Base-by-base conservation (phyloP, 768 basidiomycete species). In the Macrolepiota fuliginosa region DNA sequence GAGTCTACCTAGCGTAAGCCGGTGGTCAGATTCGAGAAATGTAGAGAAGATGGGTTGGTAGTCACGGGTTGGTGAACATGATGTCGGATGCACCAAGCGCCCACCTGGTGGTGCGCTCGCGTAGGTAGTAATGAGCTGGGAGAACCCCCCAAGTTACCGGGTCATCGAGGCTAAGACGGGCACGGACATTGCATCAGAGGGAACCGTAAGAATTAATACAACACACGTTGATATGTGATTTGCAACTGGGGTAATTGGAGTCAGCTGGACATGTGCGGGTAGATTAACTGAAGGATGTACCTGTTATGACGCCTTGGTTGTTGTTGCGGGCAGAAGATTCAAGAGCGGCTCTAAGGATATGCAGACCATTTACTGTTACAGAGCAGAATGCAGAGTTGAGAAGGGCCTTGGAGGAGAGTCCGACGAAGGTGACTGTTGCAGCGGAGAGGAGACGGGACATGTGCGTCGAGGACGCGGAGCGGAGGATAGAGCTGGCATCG, bases 221-320 rank as follows among this genome's bases (percentile, higher is more conserved):
- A 79, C 87, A 59, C 71, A 94, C 88, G 93, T 95, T 54, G 96
- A 97, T 58, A 96, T 87, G 70, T 98, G 96, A 73, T 98, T 98
- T 60, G 90, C 86, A 51, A 97, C 95, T 96, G 65, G 51, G 42
- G 52, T 56, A 50, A 45, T 0, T 54, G 47, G 50, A n/a, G 51
- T 53, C 54, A 54, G 36, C 59, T 64, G 61, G 55, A 50, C 4
- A 40, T 25, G 13, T 15, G 7, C 40, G 45, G 40, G 55, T 62
- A 63, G 56, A 25, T 50, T 64, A 45, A 10, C 15, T 9, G 39
- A 4, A 11, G 61, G 13, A 47, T 83, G 55, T 58, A 92, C 92
- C 84, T 27, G 93, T 95, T 22, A 94, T 69, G 36, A 94, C 73
- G 53, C 91, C 91, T 62, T 83, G 84, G 4, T 87, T 85, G 36